phyloP scores from a whole-genome alignment of 2,329 filamentous ascomycete species.

The Aspergillus floridensis region DNA sequence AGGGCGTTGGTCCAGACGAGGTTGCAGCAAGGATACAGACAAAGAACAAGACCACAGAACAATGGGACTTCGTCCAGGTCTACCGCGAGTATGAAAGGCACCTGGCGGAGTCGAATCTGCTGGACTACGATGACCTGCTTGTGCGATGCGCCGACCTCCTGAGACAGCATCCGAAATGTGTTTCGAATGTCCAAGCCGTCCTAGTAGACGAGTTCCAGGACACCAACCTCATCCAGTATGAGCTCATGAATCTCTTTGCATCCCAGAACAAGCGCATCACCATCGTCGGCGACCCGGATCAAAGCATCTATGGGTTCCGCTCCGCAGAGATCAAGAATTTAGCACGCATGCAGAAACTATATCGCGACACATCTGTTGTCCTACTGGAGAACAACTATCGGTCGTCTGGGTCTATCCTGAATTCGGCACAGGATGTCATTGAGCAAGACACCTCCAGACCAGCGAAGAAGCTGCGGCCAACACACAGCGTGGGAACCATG shows the following conservation, averaged over 20 bases:
- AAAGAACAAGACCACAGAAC: conserved; percentile 47
- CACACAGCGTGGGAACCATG: conserved; percentile 73
- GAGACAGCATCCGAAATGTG: conserved; percentile 69
- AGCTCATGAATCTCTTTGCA: conserved; percentile 86
- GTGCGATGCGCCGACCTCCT: conserved; percentile 80
- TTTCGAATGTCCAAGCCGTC: conserved; percentile 84
- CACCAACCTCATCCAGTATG: conserved; percentile 92
- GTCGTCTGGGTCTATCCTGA: conserved; percentile 80
- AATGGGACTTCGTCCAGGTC: conserved; percentile 64
- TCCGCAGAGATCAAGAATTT: conserved; percentile 91
- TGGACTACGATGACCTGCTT: conserved; percentile 93
- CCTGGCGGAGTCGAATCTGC: conserved; percentile 70
- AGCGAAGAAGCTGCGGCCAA: conserved; percentile 73
- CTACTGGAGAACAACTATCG: conserved; percentile 92
- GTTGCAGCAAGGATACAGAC: conserved; percentile 37
- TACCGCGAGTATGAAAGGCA: conserved; percentile 77
- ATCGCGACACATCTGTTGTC: conserved; percentile 74
- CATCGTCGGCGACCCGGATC: conserved; percentile 93
- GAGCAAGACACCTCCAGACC: conserved; percentile 82
- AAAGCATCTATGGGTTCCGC: conserved; percentile 96
- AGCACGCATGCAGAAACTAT: conserved; percentile 71
- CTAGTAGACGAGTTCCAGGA: conserved; percentile 98
- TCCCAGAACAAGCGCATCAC: conserved; percentile 73
- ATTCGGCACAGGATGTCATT: conserved; percentile 78
- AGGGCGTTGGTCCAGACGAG: conserved; percentile 50